Percentiles rank a stretch among this genome's conserved stretches.
Conservation (phyloP, 2,329 filamentous ascomycete genomes). For the Alternaria brassicae region DNA sequence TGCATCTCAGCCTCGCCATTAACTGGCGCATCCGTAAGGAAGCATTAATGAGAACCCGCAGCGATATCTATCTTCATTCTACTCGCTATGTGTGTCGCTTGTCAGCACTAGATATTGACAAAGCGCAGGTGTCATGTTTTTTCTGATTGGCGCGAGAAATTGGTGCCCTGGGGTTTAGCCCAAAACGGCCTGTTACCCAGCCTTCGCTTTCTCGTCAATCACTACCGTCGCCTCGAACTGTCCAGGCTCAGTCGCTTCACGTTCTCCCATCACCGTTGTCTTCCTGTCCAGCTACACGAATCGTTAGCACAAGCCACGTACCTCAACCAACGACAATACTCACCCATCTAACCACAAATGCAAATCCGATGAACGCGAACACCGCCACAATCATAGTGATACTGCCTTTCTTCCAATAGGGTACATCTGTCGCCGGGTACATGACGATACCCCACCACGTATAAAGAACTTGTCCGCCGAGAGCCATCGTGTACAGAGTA, state of each 20-base stretch:
- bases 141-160: not conserved
- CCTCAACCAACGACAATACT: not conserved
- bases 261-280: not conserved
- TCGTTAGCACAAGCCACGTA: not conserved
- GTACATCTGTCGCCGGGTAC: slow-evolving; percentile 53
- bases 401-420: slow-evolving; percentile 52
- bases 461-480: slow-evolving; percentile 47
- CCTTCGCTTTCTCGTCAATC: slow-evolving; percentile 2
- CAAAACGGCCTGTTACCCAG: not conserved
- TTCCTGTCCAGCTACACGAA: slow-evolving; percentile 6
- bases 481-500: slow-evolving; percentile 51
- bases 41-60: not conserved
- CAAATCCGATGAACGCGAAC: slow-evolving; percentile 21
- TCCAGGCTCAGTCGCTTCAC: not conserved
- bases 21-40: not conserved
- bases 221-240: not conserved
- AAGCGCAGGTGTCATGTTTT: not conserved
- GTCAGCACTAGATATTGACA: not conserved
- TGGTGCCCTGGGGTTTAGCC: not conserved
- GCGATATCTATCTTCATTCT: no score
- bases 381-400: slow-evolving; percentile 46
- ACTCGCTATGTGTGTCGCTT: not conserved
- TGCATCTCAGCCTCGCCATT: not conserved
- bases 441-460: slow-evolving; percentile 57
- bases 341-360: slow-evolving; percentile 27